Evolutionary conservation across 164 flowering plant genomes (phyloP).

Genomic region (Kalanchoe fedtschenkoi): DNA sequence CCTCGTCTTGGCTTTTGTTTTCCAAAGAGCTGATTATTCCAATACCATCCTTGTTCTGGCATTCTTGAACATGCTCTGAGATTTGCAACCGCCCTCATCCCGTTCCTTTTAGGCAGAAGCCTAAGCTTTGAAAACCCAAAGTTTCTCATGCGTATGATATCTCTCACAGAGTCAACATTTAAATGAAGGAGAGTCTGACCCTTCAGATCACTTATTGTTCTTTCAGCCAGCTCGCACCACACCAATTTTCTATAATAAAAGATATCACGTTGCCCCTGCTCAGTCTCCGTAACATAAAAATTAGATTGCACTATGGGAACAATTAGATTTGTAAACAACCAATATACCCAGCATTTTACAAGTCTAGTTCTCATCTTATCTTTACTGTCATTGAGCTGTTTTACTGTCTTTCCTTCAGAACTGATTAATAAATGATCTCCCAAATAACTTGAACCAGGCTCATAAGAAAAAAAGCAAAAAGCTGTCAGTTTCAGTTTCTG

Average conservation of each 20-base stretch:
- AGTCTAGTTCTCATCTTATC: conserved; percentile 24
- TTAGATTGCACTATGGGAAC: conserved; percentile 56
- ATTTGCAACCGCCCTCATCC: conserved; percentile 65
- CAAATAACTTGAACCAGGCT: conserved; percentile 13
- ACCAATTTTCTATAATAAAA: conserved; percentile 52
- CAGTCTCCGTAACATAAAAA: conserved; percentile 85
- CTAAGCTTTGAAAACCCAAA: conserved; percentile 80
- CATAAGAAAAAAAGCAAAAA: conserved; percentile 34
- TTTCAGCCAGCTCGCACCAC: conserved; percentile 46
- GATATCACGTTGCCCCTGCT: conserved; percentile 49
- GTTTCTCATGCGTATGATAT: conserved; percentile 29
- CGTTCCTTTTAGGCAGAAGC: conserved; percentile 58
- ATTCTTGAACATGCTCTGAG: conserved; percentile 49
- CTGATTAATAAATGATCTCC: conserved; percentile 4
- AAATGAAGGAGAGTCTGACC: conserved; percentile 27
- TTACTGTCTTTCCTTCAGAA: not conserved
- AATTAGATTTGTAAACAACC: conserved; percentile 62
- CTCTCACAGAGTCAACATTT: conserved; percentile 24
- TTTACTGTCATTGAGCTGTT: conserved; percentile 6
- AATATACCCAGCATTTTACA: conserved; percentile 55
- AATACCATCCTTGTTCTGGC: conserved; percentile 5
- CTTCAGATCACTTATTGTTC: conserved; percentile 23
- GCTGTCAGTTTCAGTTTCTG: conserved; percentile 41
- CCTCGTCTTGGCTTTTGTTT: conserved; percentile 1
- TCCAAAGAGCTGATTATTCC: conserved; percentile 9